Evolutionary conservation across 192 early-diverging fungal genomes (phyloP).

Genomic region (Backusella morwellensis): DNA sequence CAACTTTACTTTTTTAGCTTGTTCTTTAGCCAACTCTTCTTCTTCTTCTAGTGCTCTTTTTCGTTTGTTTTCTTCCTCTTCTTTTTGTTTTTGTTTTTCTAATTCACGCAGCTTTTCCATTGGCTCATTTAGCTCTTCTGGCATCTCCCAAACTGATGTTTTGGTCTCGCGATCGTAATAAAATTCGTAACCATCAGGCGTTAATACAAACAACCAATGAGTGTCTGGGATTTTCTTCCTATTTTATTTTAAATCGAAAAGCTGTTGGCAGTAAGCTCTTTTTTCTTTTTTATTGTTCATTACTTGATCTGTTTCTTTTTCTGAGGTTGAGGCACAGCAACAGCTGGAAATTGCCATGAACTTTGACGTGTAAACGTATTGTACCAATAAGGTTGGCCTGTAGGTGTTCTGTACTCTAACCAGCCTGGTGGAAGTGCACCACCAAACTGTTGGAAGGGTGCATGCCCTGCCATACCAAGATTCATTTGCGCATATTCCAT

Average conservation of each 20-base stretch:
- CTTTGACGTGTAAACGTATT: slow-evolving; percentile 67
- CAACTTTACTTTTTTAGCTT: neutral
- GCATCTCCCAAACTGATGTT: slow-evolving; percentile 63
- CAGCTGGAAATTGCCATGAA: slow-evolving; percentile 61
- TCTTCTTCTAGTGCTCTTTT: slow-evolving; percentile 4
- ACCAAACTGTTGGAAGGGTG: neutral
- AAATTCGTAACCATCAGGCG: slow-evolving; percentile 70
- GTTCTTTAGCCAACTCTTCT: slow-evolving; percentile 22
- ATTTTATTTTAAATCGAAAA: slow-evolving; percentile 15
- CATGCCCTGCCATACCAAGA: neutral
- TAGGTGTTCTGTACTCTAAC: slow-evolving; percentile 59
- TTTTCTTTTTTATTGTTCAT: slow-evolving; percentile 39
- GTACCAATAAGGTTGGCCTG: slow-evolving; percentile 71
- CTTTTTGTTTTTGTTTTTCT: slow-evolving; percentile 37
- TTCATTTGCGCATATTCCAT: neutral
- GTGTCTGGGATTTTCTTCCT: slow-evolving; percentile 66
- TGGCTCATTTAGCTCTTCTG: slow-evolving; percentile 31
- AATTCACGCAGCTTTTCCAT: slow-evolving; percentile 27
- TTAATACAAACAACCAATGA: slow-evolving; percentile 72
- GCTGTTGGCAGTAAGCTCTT: slow-evolving; percentile 37
- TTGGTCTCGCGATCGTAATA: slow-evolving; percentile 73
- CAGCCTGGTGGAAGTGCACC: slow-evolving; percentile 51
- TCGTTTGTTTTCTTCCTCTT: neutral
- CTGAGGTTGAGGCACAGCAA: slow-evolving; percentile 5
- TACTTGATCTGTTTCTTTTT: slow-evolving; percentile 27